A percentile compares a stretch with the other conserved stretches of the same genome.
Conservation (phyloP, 2,329 filamentous ascomycete species). For the Xylaria sp. region DNA sequence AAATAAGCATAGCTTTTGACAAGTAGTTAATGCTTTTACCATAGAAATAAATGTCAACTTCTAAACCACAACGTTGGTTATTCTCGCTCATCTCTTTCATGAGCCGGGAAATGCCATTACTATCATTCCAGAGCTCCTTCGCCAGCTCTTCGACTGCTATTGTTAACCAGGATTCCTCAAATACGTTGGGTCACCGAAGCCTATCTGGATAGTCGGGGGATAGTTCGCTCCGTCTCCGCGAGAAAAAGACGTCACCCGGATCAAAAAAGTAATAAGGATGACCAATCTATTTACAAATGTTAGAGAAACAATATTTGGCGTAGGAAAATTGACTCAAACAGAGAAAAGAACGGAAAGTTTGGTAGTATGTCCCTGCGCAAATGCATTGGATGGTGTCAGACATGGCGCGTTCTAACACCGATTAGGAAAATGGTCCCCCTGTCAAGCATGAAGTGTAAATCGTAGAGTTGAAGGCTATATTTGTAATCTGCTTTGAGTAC, state of each 20-base stretch:
- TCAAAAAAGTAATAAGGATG: background rate
- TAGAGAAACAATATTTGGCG: background rate
- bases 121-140: too few species aligned
- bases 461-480: background rate
- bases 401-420: background rate
- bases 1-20: too few species aligned
- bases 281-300: background rate
- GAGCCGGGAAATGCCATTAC: too few species aligned
- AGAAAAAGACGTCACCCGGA: background rate
- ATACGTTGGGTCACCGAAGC: too few species aligned
- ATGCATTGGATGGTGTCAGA: background rate
- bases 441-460: background rate
- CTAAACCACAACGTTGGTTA: too few species aligned
- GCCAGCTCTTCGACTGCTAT: too few species aligned
- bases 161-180: too few species aligned
- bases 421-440: constrained; percentile 9
- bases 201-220: background rate
- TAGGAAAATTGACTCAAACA: background rate
- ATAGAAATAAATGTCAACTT: too few species aligned
- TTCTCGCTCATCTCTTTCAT: too few species aligned
- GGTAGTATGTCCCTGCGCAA: background rate
- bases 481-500: too few species aligned
- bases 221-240: background rate
- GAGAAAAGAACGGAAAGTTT: background rate
- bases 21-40: too few species aligned